These are phyloP conservation scores for Hyaloperonospora arabidopsidis DNA, from an alignment of 352 stramenopile genomes.

Conservation along the genomic window DNA sequence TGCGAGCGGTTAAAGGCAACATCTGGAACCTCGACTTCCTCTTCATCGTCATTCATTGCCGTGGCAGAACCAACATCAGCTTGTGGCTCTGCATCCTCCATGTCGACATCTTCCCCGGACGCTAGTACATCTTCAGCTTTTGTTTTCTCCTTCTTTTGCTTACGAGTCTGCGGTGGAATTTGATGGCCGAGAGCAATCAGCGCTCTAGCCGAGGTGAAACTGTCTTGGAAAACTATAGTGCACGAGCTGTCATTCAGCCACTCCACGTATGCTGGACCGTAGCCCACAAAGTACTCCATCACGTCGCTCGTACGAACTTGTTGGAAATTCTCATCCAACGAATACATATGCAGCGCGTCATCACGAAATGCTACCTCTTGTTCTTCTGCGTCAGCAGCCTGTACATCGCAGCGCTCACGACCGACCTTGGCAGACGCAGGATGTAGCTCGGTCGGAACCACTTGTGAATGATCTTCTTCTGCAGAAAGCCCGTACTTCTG, in stretches of 20 bases:
- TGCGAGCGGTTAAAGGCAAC: constrained; percentile 54
- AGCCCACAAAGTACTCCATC: constrained; percentile 69
- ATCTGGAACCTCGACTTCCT: constrained; percentile 37
- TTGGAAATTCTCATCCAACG: constrained; percentile 70
- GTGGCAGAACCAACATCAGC: constrained; percentile 16
- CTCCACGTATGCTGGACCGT: constrained; percentile 78
- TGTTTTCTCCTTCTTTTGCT: constrained; percentile 20
- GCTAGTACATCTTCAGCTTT: constrained; percentile 6
- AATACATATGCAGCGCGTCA: constrained; percentile 81
- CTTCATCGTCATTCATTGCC: constrained; percentile 23
- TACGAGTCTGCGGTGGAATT: constrained; percentile 42
- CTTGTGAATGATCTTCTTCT: constrained; percentile 29
- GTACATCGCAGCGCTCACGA: constrained; percentile 54
- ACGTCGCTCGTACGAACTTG: constrained; percentile 75
- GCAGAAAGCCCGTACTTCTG: constrained; percentile 61
- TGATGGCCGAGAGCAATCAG: constrained; percentile 49
- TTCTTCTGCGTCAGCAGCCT: constrained; percentile 18
- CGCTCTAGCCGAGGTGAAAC: constrained; percentile 54
- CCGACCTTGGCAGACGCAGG: constrained; percentile 49
- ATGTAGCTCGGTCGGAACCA: constrained; percentile 22
- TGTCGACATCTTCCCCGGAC: constrained; percentile 44
- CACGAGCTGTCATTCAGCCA: constrained; percentile 85
- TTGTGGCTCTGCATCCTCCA: constrained; percentile 31
- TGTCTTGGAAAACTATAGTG: constrained; percentile 76
- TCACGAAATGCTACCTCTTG: constrained; percentile 35